A percentile compares a stretch with the other conserved stretches of the same genome.
Evolutionary conservation across 306 rosid species (phyloP).

Genomic region (Morella rubra): DNA sequence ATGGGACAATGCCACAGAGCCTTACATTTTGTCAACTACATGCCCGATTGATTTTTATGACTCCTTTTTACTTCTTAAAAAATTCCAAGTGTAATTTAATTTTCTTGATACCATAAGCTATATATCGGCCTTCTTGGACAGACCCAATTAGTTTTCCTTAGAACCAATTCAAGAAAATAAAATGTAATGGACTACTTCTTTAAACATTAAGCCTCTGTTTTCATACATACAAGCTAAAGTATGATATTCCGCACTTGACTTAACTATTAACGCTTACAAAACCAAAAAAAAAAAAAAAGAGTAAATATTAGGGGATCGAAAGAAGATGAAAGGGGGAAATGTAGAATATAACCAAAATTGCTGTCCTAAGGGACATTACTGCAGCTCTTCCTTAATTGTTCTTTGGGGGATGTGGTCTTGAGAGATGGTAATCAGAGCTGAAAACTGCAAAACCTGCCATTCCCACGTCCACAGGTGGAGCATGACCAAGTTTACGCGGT

Average conservation of each 20-base stretch:
- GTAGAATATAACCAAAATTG: constrained; percentile 15
- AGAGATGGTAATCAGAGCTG: constrained; percentile 58
- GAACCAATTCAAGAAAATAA: neutral
- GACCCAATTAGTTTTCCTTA: neutral
- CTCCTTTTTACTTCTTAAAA: too few species aligned
- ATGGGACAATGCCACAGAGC: too few species aligned
- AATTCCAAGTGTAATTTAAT: too few species aligned
- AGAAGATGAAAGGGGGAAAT: neutral
- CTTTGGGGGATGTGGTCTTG: constrained; percentile 69
- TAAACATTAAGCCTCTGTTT: neutral
- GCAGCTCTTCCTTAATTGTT: constrained; percentile 34
- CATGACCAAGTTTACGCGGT: constrained; percentile 1
- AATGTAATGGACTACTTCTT: too few species aligned
- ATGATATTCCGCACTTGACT: neutral
- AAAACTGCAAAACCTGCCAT: constrained; percentile 40
- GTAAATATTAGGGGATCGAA: neutral
- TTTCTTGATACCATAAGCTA: too few species aligned
- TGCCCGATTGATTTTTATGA: too few species aligned
- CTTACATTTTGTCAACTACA: too few species aligned
- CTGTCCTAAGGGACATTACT: neutral
- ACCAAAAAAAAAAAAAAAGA: neutral
- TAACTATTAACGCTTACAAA: neutral
- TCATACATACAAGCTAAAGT: constrained; percentile 2
- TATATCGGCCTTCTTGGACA: neutral
- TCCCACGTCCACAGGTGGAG: constrained; percentile 19